Percentiles rank a stretch among this genome's conserved stretches.
These are phyloP conservation scores for Anthoceros angustus DNA, from an alignment of 225 moss, liverwort and hornwort genomes.

Conservation along the genomic window DNA sequence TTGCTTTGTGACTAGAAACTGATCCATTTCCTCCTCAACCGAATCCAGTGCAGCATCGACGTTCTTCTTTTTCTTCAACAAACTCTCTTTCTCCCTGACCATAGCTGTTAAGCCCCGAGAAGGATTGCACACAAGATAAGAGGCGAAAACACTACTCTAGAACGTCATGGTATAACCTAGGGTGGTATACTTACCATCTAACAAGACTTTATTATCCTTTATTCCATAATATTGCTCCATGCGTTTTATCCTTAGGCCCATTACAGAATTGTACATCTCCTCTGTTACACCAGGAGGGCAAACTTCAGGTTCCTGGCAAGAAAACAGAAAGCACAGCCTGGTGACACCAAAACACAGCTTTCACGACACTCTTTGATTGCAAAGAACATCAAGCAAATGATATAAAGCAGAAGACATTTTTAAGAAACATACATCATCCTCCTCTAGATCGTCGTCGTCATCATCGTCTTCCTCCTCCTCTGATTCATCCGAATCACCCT, in stretches of 20 bases:
- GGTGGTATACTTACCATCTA: neutral
- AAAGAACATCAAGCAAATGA: conserved; percentile 2
- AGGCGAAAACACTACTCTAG: neutral
- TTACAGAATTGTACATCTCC: neutral
- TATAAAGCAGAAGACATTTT: neutral
- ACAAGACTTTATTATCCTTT: neutral
- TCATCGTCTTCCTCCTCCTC: conserved; percentile 75
- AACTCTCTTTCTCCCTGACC: conserved; percentile 43
- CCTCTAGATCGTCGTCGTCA: conserved; percentile 60
- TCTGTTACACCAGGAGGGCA: neutral
- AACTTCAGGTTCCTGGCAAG: neutral
- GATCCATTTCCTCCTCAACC: conserved; percentile 42
- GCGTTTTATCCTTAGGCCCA: neutral
- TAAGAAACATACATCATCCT: neutral
- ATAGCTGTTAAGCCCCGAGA: conserved; percentile 19
- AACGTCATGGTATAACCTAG: neutral
- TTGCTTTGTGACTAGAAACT: conserved; percentile 60
- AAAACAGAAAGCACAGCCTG: neutral
- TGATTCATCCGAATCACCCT: conserved; percentile 46
- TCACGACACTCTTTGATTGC: neutral
- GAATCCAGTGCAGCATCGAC: conserved; percentile 23
- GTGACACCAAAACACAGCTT: neutral
- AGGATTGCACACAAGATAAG: neutral
- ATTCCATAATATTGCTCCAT: conserved; percentile 3
- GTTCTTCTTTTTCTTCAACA: conserved; percentile 45